Evolutionary conservation across 352 stramenopile genomes (phyloP).

Genomic region (Phytophthora tubulina): DNA sequence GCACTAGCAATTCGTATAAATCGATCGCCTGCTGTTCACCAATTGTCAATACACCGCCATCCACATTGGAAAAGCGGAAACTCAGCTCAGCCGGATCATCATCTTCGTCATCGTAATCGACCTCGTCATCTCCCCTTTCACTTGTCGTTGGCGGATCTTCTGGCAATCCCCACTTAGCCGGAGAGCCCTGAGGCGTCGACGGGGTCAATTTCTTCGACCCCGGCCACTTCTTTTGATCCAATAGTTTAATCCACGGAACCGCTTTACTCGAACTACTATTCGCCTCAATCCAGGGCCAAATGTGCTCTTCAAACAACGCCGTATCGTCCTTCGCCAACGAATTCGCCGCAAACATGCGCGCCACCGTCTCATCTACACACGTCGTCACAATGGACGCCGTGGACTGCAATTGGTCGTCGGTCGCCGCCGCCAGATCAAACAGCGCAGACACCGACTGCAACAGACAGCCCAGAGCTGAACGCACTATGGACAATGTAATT

Average conservation of each 20-base stretch:
- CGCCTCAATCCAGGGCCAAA: constrained; percentile 77
- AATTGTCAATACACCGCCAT: constrained; percentile 68
- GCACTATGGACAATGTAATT: constrained; percentile 52
- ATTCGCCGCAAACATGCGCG: constrained; percentile 59
- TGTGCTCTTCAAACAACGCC: constrained; percentile 46
- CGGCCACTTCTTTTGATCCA: constrained; percentile 79
- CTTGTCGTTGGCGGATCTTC: constrained; percentile 19
- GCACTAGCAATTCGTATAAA: constrained; percentile 69
- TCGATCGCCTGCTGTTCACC: constrained; percentile 65
- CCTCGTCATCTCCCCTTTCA: constrained; percentile 38
- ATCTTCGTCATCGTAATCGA: constrained; percentile 28
- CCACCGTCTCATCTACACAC: constrained; percentile 63
- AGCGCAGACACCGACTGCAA: constrained; percentile 66
- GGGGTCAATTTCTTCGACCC: constrained; percentile 53
- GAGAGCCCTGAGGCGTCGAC: constrained; percentile 31
- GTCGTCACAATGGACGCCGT: constrained; percentile 65
- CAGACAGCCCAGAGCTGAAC: constrained; percentile 57
- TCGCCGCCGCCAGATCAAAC: constrained; percentile 72
- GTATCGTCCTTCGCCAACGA: constrained; percentile 47
- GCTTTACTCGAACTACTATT: constrained; percentile 48
- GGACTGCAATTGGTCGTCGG: constrained; percentile 58
- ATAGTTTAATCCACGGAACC: constrained; percentile 74
- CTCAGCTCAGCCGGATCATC: constrained; percentile 44
- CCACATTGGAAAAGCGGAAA: constrained; percentile 78
- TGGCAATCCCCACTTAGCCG: constrained; percentile 38